Evolutionary conservation across 2,329 filamentous ascomycete genomes (phyloP).

Genomic region (Apiospora malaysiana): DNA sequence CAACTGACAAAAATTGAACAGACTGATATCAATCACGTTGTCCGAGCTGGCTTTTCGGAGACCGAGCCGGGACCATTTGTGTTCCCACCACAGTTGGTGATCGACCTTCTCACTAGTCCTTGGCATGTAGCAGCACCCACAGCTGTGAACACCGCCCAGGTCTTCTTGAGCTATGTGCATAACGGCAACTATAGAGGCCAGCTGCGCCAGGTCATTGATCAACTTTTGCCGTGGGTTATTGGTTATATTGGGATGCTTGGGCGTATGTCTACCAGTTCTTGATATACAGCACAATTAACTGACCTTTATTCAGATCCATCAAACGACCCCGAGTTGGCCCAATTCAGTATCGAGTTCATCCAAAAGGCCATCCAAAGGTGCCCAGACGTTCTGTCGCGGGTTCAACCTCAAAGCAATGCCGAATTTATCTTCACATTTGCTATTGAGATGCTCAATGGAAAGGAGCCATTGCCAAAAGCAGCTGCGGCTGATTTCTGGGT

Average conservation of each 20-base stretch:
- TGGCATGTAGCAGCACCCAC: slow-evolving; percentile 70
- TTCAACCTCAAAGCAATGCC: slow-evolving; percentile 61
- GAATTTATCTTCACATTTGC: slow-evolving; percentile 76
- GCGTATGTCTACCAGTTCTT: slow-evolving; percentile 41
- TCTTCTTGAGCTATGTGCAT: slow-evolving; percentile 67
- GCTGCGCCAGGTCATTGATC: slow-evolving; percentile 54
- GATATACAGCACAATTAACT: slow-evolving; percentile 24
- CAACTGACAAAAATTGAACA: not conserved
- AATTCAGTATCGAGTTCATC: slow-evolving; percentile 76
- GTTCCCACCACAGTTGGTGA: slow-evolving; percentile 69
- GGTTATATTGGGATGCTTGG: slow-evolving; percentile 67
- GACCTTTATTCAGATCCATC: slow-evolving; percentile 52
- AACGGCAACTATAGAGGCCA: slow-evolving; percentile 48
- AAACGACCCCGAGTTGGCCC: slow-evolving; percentile 73
- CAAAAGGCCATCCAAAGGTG: slow-evolving; percentile 67
- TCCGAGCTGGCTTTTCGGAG: slow-evolving; percentile 79
- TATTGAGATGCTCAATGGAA: slow-evolving; percentile 71
- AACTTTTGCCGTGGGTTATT: slow-evolving; percentile 66
- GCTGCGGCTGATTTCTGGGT: slow-evolving; percentile 80
- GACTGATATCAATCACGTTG: slow-evolving; percentile 73
- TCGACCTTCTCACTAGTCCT: slow-evolving; percentile 66
- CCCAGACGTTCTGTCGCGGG: slow-evolving; percentile 63
- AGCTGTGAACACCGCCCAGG: slow-evolving; percentile 74
- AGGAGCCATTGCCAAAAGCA: slow-evolving; percentile 77
- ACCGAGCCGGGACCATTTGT: slow-evolving; percentile 78